A percentile compares a stretch with the other conserved stretches of the same genome.
These are phyloP conservation scores for Erodium maritimum DNA, from an alignment of 345 rosid species.

Conservation along the genomic window DNA sequence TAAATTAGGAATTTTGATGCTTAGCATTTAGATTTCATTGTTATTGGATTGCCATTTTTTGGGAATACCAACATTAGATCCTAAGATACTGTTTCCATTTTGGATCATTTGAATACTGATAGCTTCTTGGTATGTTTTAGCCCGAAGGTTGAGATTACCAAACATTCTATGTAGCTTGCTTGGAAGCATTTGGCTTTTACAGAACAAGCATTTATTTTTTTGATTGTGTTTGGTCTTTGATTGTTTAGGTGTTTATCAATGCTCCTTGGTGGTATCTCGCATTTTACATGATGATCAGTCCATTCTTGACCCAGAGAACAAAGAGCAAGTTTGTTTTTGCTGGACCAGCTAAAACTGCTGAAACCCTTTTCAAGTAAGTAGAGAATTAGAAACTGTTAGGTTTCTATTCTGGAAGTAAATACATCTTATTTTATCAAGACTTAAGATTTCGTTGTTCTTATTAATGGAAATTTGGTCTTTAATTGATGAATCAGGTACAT, in stretches of 20 bases:
- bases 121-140: too few species aligned
- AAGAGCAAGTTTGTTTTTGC: not conserved
- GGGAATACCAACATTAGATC: too few species aligned
- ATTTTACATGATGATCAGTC: not conserved
- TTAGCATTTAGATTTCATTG: too few species aligned
- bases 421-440: not conserved
- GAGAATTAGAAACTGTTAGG: not conserved
- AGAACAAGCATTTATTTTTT: not conserved
- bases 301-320: not conserved
- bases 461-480: not conserved
- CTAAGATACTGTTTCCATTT: too few species aligned
- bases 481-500: not conserved
- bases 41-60: too few species aligned
- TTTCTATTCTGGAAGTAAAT: not conserved
- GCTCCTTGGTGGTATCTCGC: not conserved
- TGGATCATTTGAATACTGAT: too few species aligned
- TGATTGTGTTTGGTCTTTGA: not conserved
- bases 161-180: too few species aligned
- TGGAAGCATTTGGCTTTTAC: too few species aligned
- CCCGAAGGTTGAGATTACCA: too few species aligned
- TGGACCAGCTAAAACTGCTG: not conserved
- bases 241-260: conserved; percentile 1
- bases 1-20: too few species aligned
- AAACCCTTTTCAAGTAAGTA: not conserved
- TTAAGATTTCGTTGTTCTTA: not conserved